Base-by-base conservation (phyloP, 2,329 filamentous ascomycete species). In the Cytospora mali region DNA sequence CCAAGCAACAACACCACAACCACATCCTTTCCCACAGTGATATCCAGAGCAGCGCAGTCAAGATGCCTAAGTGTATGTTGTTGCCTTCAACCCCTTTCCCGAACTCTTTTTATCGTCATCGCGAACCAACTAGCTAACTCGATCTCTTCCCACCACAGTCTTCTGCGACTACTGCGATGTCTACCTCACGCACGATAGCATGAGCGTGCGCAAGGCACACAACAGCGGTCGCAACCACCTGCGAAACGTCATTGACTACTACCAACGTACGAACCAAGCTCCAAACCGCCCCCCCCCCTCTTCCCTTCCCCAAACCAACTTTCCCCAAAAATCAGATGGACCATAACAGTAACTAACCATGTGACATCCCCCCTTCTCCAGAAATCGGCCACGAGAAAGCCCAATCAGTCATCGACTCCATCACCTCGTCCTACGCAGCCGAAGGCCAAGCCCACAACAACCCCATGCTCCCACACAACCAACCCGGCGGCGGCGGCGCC, bases 111-210 rank as follows among this genome's bases (percentile, higher is more conserved):
- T 27, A 25, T n/a, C 6, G 13, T 48, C 33, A 35, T 39, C 68
- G 68, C 62, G 66, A 71, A 68, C 51, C 28, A 51, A 64, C 60
- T n/a, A 35, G 52, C 61, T 62, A 35, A 62, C 61, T 11, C 55
- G 27, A 27, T 25, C 14, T 23, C 11, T 27, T 28, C 18, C n/a
- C 70, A 69, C 68, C 61, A 68, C 48, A 92, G 88, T 91, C 85
- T 91, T 91, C 77, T 92, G 93, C 84, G 95, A 99, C 78, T 99
- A 99, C 80, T 99, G 95, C 86, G 95, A 99, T 90, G 95, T 99
- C 77, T 99, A 99, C 85, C 90, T 99, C 71, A 99, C 95, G 69
- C 95, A 99, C 85, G 95, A 99, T 84, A 97, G 93, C 52, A 98
- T 98, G 94, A 97, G 93, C 79, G 95, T 99, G 79, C 93, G 95